Conservation (phyloP, 2,329 filamentous ascomycete species). For the Exophiala viscosa region DNA sequence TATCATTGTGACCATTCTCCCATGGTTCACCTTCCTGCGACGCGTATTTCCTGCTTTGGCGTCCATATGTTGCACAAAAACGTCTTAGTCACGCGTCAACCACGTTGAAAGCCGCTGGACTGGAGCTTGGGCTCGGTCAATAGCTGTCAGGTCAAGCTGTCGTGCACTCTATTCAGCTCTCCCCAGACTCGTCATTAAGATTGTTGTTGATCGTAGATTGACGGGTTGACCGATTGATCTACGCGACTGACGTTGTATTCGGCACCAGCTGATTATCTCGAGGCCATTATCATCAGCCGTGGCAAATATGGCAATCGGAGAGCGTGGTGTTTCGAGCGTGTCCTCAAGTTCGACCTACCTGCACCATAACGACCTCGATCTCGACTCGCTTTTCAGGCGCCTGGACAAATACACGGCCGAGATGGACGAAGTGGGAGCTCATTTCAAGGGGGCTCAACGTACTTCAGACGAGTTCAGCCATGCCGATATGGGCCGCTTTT, state of each 20-base stretch:
- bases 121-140: background rate
- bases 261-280: too few relatives aligned
- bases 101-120: background rate
- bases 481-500: conserved; percentile 2
- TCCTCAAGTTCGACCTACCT: conserved; percentile 1
- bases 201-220: too few relatives aligned
- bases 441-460: conserved; percentile 6
- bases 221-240: too few relatives aligned
- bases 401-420: conserved; percentile 19
- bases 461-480: conserved; percentile 4
- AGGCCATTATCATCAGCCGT: too few relatives aligned
- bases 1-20: background rate
- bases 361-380: conserved; percentile 13
- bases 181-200: too few relatives aligned
- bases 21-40: background rate
- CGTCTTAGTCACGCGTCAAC: background rate
- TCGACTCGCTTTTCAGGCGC: conserved; percentile 16
- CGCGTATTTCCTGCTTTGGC: background rate
- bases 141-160: background rate
- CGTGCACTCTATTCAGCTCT: too few relatives aligned
- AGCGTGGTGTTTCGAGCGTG: background rate
- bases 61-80: background rate
- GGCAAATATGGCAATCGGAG: background rate
- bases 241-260: too few relatives aligned
- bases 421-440: conserved; percentile 15